These are phyloP conservation scores for Mycosphaerella sp. DNA, from an alignment of 2,329 filamentous ascomycete genomes.

Conservation along the genomic window DNA sequence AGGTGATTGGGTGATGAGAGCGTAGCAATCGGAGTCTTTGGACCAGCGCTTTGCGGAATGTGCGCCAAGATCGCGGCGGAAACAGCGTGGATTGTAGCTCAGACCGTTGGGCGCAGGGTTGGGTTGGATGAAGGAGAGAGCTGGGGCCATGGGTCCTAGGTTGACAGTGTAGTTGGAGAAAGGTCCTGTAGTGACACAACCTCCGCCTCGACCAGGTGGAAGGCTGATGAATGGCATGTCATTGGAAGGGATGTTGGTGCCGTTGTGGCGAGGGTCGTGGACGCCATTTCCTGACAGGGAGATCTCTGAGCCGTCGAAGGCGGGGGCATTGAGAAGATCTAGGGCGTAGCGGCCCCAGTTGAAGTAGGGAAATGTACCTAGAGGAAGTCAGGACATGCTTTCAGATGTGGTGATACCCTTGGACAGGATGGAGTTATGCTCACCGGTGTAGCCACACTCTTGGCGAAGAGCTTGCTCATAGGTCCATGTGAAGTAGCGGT, in stretches of 20 bases:
- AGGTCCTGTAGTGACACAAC: conserved; percentile 49
- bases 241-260: conserved; percentile 13
- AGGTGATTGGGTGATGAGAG: conserved; percentile 12
- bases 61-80: conserved; percentile 13
- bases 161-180: conserved; percentile 36
- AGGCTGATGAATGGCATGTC: conserved; percentile 28
- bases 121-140: conserved; percentile 13
- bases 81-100: conserved; percentile 21
- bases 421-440: too few relatives aligned
- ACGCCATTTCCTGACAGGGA: conserved; percentile 33
- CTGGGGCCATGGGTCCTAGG: conserved; percentile 15
- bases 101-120: conserved; percentile 24
- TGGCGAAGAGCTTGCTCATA: conserved; percentile 40
- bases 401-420: too few relatives aligned
- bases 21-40: conserved; percentile 14
- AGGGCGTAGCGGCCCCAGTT: conserved; percentile 40
- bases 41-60: conserved; percentile 9
- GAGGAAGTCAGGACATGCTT: too few relatives aligned
- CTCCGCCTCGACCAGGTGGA: conserved; percentile 49
- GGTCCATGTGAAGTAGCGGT: conserved; percentile 40
- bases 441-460: conserved; percentile 39
- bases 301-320: conserved; percentile 52
- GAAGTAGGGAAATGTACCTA: conserved; percentile 29
- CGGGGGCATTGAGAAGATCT: conserved; percentile 43
- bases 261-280: neutral